These are phyloP conservation scores for Debaryomyces udenii DNA, from an alignment of 1,139 yeast species.

Conservation along the genomic window DNA sequence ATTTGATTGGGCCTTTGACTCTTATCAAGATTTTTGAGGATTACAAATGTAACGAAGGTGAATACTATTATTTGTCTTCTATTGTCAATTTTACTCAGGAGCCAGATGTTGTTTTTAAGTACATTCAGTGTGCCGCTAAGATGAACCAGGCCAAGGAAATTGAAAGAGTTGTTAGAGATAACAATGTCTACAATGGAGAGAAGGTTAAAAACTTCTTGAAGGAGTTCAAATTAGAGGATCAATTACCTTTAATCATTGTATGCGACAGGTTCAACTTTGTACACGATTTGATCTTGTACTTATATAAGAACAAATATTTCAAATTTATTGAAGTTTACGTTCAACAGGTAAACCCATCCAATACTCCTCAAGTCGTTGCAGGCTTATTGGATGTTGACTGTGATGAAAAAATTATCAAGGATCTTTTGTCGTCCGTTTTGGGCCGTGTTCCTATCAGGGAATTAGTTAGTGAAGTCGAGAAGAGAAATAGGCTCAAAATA, in stretches of 20 bases:
- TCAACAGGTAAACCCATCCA: conserved; percentile 93
- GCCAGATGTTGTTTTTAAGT: conserved; percentile 92
- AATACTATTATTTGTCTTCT: conserved; percentile 89
- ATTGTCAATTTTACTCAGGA: conserved; percentile 94
- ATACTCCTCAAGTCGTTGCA: conserved; percentile 95
- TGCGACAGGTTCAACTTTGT: conserved; percentile 92
- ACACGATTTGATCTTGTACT: conserved; percentile 88
- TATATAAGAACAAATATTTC: conserved; percentile 93
- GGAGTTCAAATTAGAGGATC: conserved; percentile 92
- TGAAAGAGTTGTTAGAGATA: conserved; percentile 93
- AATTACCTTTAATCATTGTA: conserved; percentile 92
- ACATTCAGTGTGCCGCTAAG: conserved; percentile 91
- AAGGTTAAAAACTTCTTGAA: conserved; percentile 95
- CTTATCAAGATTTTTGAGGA: conserved; percentile 92
- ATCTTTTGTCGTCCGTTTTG: conserved; percentile 77
- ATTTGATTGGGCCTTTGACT: conserved; percentile 82
- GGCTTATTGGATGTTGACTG: conserved; percentile 96
- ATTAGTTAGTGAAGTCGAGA: conserved; percentile 91
- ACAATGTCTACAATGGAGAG: conserved; percentile 93
- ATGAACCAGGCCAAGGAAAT: conserved; percentile 91
- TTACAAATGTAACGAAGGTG: conserved; percentile 88
- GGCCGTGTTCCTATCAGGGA: conserved; percentile 95
- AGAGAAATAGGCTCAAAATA: conserved; percentile 90
- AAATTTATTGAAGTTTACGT: conserved; percentile 97
- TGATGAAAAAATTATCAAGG: conserved; percentile 86